Conservation (phyloP, 352 stramenopile species). For the Pseudoperonospora humuli region DNA sequence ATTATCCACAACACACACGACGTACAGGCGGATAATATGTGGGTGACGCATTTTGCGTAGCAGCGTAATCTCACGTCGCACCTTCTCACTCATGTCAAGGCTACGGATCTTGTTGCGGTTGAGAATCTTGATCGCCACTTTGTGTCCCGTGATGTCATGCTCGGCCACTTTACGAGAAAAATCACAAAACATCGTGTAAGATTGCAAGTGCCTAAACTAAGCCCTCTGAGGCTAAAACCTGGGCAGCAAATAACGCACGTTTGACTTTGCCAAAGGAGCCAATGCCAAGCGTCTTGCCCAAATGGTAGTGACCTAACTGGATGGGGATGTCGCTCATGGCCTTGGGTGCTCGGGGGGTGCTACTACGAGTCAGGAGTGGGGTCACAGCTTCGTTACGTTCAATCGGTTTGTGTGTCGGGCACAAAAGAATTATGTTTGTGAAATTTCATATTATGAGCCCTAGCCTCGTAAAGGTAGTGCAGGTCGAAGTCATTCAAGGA, state of each 20-base stretch:
- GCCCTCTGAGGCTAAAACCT: not conserved
- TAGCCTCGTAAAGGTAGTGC: too few species aligned
- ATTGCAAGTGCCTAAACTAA: not conserved
- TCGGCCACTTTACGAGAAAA: slow-evolving; percentile 91
- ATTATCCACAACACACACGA: not conserved
- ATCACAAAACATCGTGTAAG: not conserved
- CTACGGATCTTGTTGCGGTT: slow-evolving; percentile 99
- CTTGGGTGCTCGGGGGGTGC: not conserved
- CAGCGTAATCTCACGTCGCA: slow-evolving; percentile 98
- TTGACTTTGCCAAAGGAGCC: slow-evolving; percentile 99
- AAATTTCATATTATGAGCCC: too few species aligned
- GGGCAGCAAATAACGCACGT: slow-evolving; percentile 52
- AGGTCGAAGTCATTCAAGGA: too few species aligned
- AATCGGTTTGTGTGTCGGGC: too few species aligned
- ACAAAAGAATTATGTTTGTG: too few species aligned
- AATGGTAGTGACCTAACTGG: slow-evolving; percentile 95
- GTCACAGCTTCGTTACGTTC: slow-evolving; percentile 4
- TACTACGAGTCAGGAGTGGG: not conserved
- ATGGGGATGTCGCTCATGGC: slow-evolving; percentile 86
- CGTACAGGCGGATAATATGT: slow-evolving; percentile 98
- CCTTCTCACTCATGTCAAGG: slow-evolving; percentile 99
- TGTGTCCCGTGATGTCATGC: slow-evolving; percentile 96
- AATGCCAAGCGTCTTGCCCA: slow-evolving; percentile 99
- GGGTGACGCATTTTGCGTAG: slow-evolving; percentile 98
- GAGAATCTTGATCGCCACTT: slow-evolving; percentile 99